These are phyloP conservation scores for Aspergillus avenaceus DNA, from an alignment of 495 filamentous ascomycete genomes.

Conservation along the genomic window DNA sequence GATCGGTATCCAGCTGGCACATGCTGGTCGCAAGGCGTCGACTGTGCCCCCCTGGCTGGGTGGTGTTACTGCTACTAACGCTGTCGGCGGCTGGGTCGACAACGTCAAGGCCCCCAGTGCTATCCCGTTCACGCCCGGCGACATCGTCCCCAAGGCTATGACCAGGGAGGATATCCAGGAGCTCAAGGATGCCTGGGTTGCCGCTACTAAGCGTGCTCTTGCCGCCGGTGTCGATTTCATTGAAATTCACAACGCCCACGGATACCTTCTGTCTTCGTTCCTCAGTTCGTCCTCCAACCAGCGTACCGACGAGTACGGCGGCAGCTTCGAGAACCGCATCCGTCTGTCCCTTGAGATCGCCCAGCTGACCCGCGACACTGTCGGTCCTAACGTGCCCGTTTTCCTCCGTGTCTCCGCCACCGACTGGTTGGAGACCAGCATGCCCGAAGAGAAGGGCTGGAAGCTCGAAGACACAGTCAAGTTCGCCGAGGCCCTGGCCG, in stretches of 20 bases:
- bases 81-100: slow-evolving; percentile 59
- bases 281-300: slow-evolving; percentile 57
- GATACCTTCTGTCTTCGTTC: slow-evolving; percentile 63
- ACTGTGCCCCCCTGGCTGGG: slow-evolving; percentile 65
- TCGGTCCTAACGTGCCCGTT: slow-evolving; percentile 61
- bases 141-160: slow-evolving; percentile 49
- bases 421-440: slow-evolving; percentile 53
- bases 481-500: slow-evolving; percentile 49
- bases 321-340: slow-evolving; percentile 57
- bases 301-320: slow-evolving; percentile 60
- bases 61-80: slow-evolving; percentile 42
- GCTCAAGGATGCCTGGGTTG: slow-evolving; percentile 53
- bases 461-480: slow-evolving; percentile 50
- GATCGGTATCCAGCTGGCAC: slow-evolving; percentile 69
- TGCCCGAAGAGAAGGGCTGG: slow-evolving; percentile 49
- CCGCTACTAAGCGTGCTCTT: slow-evolving; percentile 51
- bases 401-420: slow-evolving; percentile 58
- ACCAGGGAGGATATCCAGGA: slow-evolving; percentile 52
- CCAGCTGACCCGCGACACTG: slow-evolving; percentile 44
- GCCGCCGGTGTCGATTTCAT: slow-evolving; percentile 54
- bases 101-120: slow-evolving; percentile 50
- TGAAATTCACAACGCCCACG: slow-evolving; percentile 56
- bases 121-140: slow-evolving; percentile 46
- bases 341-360: slow-evolving; percentile 56
- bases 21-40: slow-evolving; percentile 71